phyloP scores from a whole-genome alignment of 371 early-diverging fungal species.

The Saksenaea oblongispora region DNA sequence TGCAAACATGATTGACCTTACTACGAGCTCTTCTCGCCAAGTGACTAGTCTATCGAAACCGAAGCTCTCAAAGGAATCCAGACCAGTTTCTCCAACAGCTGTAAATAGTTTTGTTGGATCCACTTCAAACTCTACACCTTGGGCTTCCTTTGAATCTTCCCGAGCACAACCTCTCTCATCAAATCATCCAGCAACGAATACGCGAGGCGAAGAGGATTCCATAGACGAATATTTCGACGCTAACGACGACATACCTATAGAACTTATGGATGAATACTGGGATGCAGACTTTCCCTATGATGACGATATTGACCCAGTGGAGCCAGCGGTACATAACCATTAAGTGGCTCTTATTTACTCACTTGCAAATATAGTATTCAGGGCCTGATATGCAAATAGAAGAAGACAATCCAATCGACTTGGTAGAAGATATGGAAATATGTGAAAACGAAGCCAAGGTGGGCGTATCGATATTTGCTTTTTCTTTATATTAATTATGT shows the following conservation, averaged over 20 bases:
- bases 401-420: background rate
- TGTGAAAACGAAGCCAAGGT: background rate
- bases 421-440: background rate
- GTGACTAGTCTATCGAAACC: background rate
- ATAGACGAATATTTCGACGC: background rate
- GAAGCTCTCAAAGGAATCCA: background rate
- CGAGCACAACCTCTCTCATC: background rate
- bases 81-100: background rate
- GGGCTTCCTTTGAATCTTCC: background rate
- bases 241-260: background rate
- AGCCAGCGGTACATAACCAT: background rate
- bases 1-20: background rate
- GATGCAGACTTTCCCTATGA: background rate
- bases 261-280: conserved; percentile 1
- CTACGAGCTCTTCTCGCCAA: background rate
- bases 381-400: background rate
- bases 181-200: background rate
- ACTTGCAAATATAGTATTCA: background rate
- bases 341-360: background rate
- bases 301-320: background rate
- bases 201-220: background rate
- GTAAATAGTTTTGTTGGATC: background rate
- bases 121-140: background rate
- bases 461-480: background rate
- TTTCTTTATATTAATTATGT: background rate